phyloP scores from a whole-genome alignment of 345 rosid species.

The Garcia nutans region DNA sequence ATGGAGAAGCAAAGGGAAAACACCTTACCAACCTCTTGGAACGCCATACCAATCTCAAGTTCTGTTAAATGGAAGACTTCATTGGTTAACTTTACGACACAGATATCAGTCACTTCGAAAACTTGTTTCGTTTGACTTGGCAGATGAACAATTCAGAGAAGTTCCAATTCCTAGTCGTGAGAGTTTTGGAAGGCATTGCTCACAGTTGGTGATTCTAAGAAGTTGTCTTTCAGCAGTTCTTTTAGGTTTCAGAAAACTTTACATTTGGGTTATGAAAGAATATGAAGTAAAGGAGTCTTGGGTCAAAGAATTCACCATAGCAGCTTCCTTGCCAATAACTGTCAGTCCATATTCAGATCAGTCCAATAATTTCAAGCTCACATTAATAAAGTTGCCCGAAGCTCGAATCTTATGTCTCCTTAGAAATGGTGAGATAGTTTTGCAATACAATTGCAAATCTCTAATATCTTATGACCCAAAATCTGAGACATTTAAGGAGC shows the following conservation, averaged over 20 bases:
- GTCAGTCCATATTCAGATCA: neutral
- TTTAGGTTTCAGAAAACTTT: neutral
- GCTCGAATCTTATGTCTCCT: conserved; percentile 10
- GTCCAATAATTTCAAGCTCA: neutral
- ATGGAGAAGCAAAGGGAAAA: conserved; percentile 28
- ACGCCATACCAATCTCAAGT: conserved; percentile 8
- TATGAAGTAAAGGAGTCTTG: conserved; percentile 35
- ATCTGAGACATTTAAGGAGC: conserved; percentile 19
- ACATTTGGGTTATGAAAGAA: conserved; percentile 30
- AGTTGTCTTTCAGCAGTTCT: conserved; percentile 27
- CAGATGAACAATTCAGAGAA: conserved; percentile 24
- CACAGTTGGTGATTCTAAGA: conserved; percentile 14
- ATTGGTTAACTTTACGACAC: conserved; percentile 19
- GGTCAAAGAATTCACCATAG: conserved; percentile 26
- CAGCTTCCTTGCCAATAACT: conserved; percentile 11
- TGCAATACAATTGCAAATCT: conserved; percentile 20
- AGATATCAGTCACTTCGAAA: neutral
- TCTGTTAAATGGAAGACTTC: conserved; percentile 31
- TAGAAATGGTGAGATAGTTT: conserved; percentile 25
- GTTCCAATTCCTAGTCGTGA: conserved; percentile 12
- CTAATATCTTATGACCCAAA: conserved; percentile 27
- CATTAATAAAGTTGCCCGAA: neutral
- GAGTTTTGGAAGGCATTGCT: neutral
- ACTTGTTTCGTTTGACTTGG: conserved; percentile 31
- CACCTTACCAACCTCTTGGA: neutral